Percentiles rank a stretch among this genome's conserved stretches.
Conservation (phyloP, 257 asterid genomes). For the Rubia yunnanensis region DNA sequence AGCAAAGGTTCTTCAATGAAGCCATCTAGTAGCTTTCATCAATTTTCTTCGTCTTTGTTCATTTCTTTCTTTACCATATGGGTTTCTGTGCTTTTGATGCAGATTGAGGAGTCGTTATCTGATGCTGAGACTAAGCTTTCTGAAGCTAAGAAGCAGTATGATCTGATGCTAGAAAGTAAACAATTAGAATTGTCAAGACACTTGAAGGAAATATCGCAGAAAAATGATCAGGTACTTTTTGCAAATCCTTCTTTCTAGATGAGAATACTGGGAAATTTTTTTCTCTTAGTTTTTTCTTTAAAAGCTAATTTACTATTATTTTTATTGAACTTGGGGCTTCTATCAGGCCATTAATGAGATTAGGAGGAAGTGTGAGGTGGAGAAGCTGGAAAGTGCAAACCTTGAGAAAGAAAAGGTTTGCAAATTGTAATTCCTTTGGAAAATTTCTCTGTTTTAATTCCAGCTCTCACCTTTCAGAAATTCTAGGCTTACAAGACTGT, state of each 20-base stretch:
- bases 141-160: conserved; percentile 74
- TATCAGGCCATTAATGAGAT: conserved; percentile 88
- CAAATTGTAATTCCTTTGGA: conserved; percentile 1
- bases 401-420: conserved; percentile 85
- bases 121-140: conserved; percentile 68
- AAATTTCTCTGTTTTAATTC: not conserved
- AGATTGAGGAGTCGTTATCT: conserved; percentile 57
- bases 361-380: conserved; percentile 72
- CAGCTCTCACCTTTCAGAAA: conserved; percentile 17
- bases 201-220: conserved; percentile 91
- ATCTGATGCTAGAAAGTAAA: conserved; percentile 86
- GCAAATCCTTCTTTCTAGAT: conserved; percentile 6
- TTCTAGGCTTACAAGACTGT: conserved; percentile 62
- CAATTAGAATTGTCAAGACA: conserved; percentile 86
- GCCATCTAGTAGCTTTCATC: conserved; percentile 8
- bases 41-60: conserved; percentile 14
- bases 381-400: conserved; percentile 64
- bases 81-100: conserved; percentile 15
- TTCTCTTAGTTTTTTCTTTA: conserved; percentile 8
- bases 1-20: conserved; percentile 45
- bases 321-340: conserved; percentile 20
- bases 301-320: conserved; percentile 9
- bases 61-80: conserved; percentile 14
- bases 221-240: conserved; percentile 72
- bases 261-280: not conserved